Conservation (phyloP, 2,329 filamentous ascomycete genomes). For the Colletotrichum karsti region DNA sequence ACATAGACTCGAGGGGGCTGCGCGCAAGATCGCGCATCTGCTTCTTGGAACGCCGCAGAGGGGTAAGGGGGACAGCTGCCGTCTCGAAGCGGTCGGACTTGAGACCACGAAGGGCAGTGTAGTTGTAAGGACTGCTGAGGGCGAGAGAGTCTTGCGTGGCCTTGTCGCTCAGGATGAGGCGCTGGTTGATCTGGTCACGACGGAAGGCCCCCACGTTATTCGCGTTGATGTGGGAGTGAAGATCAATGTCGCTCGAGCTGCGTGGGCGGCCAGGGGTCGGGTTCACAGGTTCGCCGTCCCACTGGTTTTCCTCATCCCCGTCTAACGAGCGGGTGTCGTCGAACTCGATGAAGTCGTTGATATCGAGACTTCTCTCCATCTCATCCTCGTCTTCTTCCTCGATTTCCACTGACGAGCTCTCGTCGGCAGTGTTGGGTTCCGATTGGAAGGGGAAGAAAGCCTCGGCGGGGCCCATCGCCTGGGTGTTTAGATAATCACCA, state of each 20-base stretch:
- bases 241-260: slow-evolving; percentile 57
- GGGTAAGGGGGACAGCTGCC: slow-evolving; percentile 74
- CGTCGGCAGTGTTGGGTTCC: slow-evolving; percentile 64
- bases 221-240: slow-evolving; percentile 67
- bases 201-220: slow-evolving; percentile 83
- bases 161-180: slow-evolving; percentile 67
- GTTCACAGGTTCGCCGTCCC: slow-evolving; percentile 56
- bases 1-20: slow-evolving; percentile 57
- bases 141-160: slow-evolving; percentile 70
- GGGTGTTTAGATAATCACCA: slow-evolving; percentile 66
- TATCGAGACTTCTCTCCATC: slow-evolving; percentile 69
- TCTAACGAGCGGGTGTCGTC: slow-evolving; percentile 68
- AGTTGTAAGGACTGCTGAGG: slow-evolving; percentile 67
- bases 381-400: slow-evolving; percentile 65
- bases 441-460: slow-evolving; percentile 77
- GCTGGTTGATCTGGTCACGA: slow-evolving; percentile 70
- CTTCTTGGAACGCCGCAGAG: slow-evolving; percentile 67
- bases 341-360: slow-evolving; percentile 79
- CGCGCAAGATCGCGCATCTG: slow-evolving; percentile 52
- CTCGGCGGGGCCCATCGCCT: slow-evolving; percentile 77
- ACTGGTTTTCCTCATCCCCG: slow-evolving; percentile 59
- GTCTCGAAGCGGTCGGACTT: slow-evolving; percentile 73
- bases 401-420: slow-evolving; percentile 51
- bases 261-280: slow-evolving; percentile 61
- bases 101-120: slow-evolving; percentile 69